Conservation (phyloP, 1,284 basidiomycete species). For the Thelephora terrestris region DNA sequence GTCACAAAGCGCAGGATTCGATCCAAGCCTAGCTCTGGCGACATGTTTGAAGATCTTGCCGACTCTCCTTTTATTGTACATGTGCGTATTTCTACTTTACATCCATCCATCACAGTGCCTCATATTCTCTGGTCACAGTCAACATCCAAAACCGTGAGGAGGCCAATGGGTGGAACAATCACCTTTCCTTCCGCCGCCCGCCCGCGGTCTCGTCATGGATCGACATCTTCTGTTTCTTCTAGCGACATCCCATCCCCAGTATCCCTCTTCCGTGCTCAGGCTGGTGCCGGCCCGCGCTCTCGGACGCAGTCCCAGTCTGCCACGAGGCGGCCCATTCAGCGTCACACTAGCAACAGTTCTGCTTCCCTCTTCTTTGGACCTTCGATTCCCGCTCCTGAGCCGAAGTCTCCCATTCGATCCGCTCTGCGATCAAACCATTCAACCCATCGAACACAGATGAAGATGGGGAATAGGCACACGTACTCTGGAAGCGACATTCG, state of each 20-base stretch:
- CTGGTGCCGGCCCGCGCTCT: constrained; percentile 16
- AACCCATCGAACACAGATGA: constrained; percentile 15
- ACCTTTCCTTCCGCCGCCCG: no score
- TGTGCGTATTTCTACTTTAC: constrained; percentile 6
- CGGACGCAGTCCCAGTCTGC: constrained; percentile 20
- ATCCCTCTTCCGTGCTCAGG: constrained; percentile 14
- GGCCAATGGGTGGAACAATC: constrained; percentile 4
- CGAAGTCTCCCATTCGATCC: constrained; percentile 4
- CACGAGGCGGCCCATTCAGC: constrained; percentile 17
- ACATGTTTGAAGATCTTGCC: constrained; percentile 38
- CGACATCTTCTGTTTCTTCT: constrained; percentile 5
- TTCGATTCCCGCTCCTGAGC: constrained; percentile 27
- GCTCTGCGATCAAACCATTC: constrained; percentile 6
- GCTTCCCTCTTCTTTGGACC: constrained; percentile 70
- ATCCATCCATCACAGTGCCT: no score
- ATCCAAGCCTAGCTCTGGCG: constrained; percentile 55
- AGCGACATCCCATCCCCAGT: constrained; percentile 21
- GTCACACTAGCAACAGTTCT: constrained; percentile 35
- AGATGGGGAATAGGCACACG: constrained; percentile 44
- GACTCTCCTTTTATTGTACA: constrained; percentile 3
- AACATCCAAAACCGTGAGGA: no score
- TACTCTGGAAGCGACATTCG: constrained; percentile 31
- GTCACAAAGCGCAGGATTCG: constrained; percentile 60
- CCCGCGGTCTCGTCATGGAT: no score
- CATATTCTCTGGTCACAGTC: no score